Evolutionary conservation across 2,329 filamentous ascomycete species (phyloP).

Genomic region (Hymenotorrendiella dingleyae): DNA sequence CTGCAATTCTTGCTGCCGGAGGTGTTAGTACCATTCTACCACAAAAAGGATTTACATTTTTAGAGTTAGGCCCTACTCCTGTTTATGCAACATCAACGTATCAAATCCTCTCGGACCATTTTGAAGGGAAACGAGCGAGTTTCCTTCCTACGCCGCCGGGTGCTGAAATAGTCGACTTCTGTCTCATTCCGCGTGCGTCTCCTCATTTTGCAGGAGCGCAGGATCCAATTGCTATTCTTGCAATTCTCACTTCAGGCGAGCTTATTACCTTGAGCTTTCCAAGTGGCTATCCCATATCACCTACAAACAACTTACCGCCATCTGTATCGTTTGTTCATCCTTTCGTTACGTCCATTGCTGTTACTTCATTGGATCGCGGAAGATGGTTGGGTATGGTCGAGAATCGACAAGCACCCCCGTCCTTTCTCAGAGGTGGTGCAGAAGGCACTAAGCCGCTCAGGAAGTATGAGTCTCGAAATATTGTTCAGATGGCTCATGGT

Average conservation of each 20-base stretch:
- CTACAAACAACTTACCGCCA: conserved; percentile 87
- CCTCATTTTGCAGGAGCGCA: conserved; percentile 85
- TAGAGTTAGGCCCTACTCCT: conserved; percentile 84
- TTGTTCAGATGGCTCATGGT: conserved; percentile 81
- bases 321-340: conserved; percentile 86
- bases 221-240: conserved; percentile 82
- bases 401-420: conserved; percentile 70
- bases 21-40: conserved; percentile 63
- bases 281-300: conserved; percentile 81
- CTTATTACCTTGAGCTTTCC: conserved; percentile 87
- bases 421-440: conserved; percentile 72
- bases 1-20: conserved; percentile 78
- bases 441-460: conserved; percentile 64
- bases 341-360: conserved; percentile 67
- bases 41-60: conserved; percentile 75
- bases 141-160: conserved; percentile 71
- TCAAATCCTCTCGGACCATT: conserved; percentile 74
- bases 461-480: conserved; percentile 74
- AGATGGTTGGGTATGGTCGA: conserved; percentile 92
- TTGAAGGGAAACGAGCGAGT: conserved; percentile 67
- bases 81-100: conserved; percentile 88
- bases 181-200: conserved; percentile 72
- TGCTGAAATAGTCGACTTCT: conserved; percentile 72
- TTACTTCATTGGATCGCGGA: conserved; percentile 70
- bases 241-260: conserved; percentile 78